Conservation (phyloP, 108 stramenopile genomes). For the Parmales sp. region DNA sequence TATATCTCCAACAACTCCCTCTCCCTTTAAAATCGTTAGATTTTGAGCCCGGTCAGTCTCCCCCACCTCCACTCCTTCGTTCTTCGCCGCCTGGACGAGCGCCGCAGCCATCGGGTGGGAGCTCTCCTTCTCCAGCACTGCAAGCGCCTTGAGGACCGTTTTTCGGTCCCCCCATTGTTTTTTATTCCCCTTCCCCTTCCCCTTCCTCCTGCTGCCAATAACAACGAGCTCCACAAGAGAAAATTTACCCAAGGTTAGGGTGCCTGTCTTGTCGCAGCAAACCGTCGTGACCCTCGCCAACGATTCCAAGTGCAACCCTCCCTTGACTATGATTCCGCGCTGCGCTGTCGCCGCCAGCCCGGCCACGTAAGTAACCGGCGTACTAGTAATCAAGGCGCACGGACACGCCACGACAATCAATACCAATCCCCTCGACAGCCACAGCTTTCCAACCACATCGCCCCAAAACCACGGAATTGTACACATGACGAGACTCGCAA, state of each 20-base stretch:
- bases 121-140: slow-evolving; percentile 66
- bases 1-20: slow-evolving; percentile 60
- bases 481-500: slow-evolving; percentile 54
- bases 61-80: slow-evolving; percentile 44
- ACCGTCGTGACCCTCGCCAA: slow-evolving; percentile 38
- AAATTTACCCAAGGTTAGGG: slow-evolving; percentile 60
- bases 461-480: slow-evolving; percentile 68
- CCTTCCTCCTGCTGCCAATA: slow-evolving; percentile 14
- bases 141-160: slow-evolving; percentile 17
- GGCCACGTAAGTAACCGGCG: slow-evolving; percentile 79
- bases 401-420: slow-evolving; percentile 87
- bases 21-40: slow-evolving; percentile 66
- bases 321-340: slow-evolving; percentile 72
- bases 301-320: slow-evolving; percentile 66
- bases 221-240: slow-evolving; percentile 41
- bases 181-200: background rate
- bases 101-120: slow-evolving; percentile 68
- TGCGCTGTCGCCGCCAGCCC: slow-evolving; percentile 75
- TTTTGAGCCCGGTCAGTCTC: slow-evolving; percentile 26
- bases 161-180: too few relatives aligned
- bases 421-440: slow-evolving; percentile 63
- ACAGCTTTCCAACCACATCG: slow-evolving; percentile 49
- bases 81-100: slow-evolving; percentile 61
- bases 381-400: slow-evolving; percentile 81
- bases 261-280: slow-evolving; percentile 69